A percentile compares a stretch with the other conserved stretches of the same genome.
These are phyloP conservation scores for Phytophthora lateralis DNA, from an alignment of 352 stramenopile genomes.

Conservation along the genomic window DNA sequence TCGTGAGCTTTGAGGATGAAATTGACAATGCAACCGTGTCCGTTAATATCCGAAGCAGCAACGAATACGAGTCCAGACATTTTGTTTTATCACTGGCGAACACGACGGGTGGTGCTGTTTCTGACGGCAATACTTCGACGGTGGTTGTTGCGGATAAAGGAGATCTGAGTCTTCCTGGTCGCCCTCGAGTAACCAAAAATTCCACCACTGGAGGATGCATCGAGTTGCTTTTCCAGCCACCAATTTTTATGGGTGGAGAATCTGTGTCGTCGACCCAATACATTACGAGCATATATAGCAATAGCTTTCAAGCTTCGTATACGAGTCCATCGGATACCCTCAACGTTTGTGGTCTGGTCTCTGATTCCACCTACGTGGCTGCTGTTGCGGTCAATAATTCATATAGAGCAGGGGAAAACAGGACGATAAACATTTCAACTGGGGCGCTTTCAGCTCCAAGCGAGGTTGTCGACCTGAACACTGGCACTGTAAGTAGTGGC, in stretches of 20 bases:
- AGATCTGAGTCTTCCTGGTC: constrained; percentile 46
- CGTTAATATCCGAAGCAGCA: constrained; percentile 33
- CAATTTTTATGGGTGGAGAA: constrained; percentile 33
- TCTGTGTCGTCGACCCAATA: constrained; percentile 20
- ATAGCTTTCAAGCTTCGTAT: constrained; percentile 2
- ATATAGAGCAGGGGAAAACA: constrained; percentile 29
- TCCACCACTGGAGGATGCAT: constrained; percentile 39
- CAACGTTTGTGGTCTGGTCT: constrained; percentile 23
- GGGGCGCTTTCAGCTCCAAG: constrained; percentile 25
- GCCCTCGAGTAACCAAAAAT: constrained; percentile 7
- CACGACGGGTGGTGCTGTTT: constrained; percentile 30
- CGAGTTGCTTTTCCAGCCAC: constrained; percentile 22
- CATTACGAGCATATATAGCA: constrained; percentile 6
- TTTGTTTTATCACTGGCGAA: constrained; percentile 39
- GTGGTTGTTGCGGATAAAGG: constrained; percentile 45
- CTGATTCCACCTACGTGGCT: constrained; percentile 36
- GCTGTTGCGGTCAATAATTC: constrained; percentile 31
- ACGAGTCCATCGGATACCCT: not conserved
- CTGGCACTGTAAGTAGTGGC: constrained; percentile 28
- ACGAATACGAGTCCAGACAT: constrained; percentile 36
- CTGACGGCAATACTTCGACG: constrained; percentile 15
- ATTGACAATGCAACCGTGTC: constrained; percentile 5
- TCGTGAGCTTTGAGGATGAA: constrained; percentile 41
- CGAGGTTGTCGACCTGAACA: constrained; percentile 20
- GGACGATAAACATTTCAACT: constrained; percentile 23